These are phyloP conservation scores for Eucommia ulmoides DNA, from an alignment of 257 asterid species.

Conservation along the genomic window DNA sequence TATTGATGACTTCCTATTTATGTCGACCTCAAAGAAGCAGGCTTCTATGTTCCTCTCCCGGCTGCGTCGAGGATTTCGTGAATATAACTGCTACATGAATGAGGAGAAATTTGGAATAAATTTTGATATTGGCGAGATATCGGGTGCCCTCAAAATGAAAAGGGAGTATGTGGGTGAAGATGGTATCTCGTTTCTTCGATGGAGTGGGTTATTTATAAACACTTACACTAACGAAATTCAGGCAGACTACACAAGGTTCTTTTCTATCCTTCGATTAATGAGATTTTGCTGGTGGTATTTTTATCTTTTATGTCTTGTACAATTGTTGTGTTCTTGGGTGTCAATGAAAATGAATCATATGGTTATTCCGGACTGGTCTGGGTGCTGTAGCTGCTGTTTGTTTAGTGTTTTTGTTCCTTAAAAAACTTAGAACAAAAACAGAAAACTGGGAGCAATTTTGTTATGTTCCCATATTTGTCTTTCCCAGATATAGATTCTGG, in stretches of 20 bases:
- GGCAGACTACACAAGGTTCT: slow-evolving; percentile 87
- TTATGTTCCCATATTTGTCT: too few relatives aligned
- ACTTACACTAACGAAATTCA: slow-evolving; percentile 73
- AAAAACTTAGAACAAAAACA: too few relatives aligned
- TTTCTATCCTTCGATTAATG: too few relatives aligned
- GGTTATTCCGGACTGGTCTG: too few relatives aligned
- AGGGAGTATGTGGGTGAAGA: slow-evolving; percentile 49
- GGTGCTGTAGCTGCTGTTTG: too few relatives aligned
- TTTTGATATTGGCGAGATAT: slow-evolving; percentile 25
- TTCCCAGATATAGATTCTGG: too few relatives aligned
- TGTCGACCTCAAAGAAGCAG: slow-evolving; percentile 73
- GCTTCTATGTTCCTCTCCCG: slow-evolving; percentile 60
- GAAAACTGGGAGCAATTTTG: too few relatives aligned
- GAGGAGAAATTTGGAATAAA: slow-evolving; percentile 60
- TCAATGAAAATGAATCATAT: too few relatives aligned
- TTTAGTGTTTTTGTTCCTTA: too few relatives aligned
- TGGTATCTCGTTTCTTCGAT: slow-evolving; percentile 62
- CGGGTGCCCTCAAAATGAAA: slow-evolving; percentile 25
- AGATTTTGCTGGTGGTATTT: neutral
- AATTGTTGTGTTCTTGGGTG: neutral
- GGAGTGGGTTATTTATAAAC: slow-evolving; percentile 88
- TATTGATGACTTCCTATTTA: slow-evolving; percentile 69
- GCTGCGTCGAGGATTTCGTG: slow-evolving; percentile 59
- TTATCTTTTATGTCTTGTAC: neutral
- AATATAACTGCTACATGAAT: slow-evolving; percentile 81